Conservation (phyloP, 2,329 filamentous ascomycete genomes). For the Cytospora piceae region DNA sequence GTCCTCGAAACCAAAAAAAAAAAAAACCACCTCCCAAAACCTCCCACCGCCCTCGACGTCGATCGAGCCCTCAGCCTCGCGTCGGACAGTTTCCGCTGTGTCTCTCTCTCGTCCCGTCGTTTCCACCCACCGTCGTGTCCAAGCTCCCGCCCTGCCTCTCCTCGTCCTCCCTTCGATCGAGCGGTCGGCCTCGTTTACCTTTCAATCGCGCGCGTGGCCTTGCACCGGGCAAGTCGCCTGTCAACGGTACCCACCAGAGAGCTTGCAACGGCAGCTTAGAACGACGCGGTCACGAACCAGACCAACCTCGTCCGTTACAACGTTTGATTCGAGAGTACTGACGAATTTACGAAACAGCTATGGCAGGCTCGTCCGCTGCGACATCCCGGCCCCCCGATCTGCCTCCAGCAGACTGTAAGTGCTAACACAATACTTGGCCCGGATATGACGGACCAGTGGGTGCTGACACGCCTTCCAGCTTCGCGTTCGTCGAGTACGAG, state of each 20-base stretch:
- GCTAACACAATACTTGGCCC: constrained; percentile 7
- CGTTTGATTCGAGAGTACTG: constrained; percentile 51
- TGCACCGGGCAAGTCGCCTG: constrained; percentile 44
- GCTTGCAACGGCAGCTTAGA: constrained; percentile 37
- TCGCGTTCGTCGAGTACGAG: constrained; percentile 99
- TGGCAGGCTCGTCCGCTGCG: constrained; percentile 95
- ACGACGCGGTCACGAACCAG: constrained; percentile 38
- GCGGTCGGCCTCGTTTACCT: constrained; percentile 44
- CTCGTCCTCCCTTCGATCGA: constrained; percentile 50
- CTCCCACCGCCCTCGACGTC: constrained; percentile 31
- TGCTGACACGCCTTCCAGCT: constrained; percentile 53
- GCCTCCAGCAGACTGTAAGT: constrained; percentile 94
- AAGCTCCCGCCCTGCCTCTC: constrained; percentile 37
- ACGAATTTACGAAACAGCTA: constrained; percentile 65
- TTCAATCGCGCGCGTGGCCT: constrained; percentile 30
- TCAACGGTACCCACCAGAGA: constrained; percentile 35
- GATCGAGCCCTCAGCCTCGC: constrained; percentile 30
- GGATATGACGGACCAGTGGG: not conserved
- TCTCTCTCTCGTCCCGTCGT: constrained; percentile 39
- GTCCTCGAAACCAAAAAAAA: constrained; percentile 14
- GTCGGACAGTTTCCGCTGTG: constrained; percentile 36
- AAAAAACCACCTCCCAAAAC: constrained; percentile 31
- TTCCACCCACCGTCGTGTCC: constrained; percentile 26
- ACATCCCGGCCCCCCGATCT: constrained; percentile 94
- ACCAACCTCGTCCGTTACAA: constrained; percentile 32